phyloP scores from a whole-genome alignment of 441 rosid genomes.

The Raphanus hybrid region DNA sequence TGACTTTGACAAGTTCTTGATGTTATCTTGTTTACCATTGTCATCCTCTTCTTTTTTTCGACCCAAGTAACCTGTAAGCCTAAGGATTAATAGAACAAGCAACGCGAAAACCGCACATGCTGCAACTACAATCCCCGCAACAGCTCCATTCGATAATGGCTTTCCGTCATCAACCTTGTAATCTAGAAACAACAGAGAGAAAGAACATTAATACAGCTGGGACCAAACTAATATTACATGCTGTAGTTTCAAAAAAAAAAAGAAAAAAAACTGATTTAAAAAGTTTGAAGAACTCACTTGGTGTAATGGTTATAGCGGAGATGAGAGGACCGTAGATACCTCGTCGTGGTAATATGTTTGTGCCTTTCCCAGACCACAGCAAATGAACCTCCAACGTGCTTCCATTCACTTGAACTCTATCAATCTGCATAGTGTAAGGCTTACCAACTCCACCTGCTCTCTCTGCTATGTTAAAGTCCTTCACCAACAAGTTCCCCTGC shows the following conservation, averaged over 20 bases:
- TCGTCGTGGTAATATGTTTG: conserved; percentile 61
- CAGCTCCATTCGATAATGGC: conserved; percentile 60
- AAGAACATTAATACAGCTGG: not conserved
- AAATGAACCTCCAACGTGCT: conserved; percentile 82
- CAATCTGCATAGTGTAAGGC: conserved; percentile 32
- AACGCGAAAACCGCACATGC: conserved; percentile 44
- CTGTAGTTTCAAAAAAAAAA: no score
- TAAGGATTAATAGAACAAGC: conserved; percentile 48
- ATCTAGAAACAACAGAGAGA: conserved; percentile 50
- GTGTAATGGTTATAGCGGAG: conserved; percentile 77
- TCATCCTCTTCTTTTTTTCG: conserved; percentile 50
- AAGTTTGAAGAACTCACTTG: conserved; percentile 54
- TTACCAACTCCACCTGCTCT: conserved; percentile 68
- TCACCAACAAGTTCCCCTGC: conserved; percentile 60
- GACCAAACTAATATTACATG: no score
- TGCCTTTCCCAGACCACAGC: conserved; percentile 87
- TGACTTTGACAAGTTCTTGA: not conserved
- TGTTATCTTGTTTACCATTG: conserved; percentile 48
- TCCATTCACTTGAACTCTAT: conserved; percentile 50
- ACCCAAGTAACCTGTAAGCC: conserved; percentile 63
- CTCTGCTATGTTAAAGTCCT: conserved; percentile 66
- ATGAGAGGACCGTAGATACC: conserved; percentile 92
- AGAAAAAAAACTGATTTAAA: no score
- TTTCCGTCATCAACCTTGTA: conserved; percentile 60
- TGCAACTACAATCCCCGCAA: conserved; percentile 67